A percentile compares a stretch with the other conserved stretches of the same genome.
These are phyloP conservation scores for Agaricus blazei DNA, from an alignment of 768 basidiomycete species.

Conservation along the genomic window DNA sequence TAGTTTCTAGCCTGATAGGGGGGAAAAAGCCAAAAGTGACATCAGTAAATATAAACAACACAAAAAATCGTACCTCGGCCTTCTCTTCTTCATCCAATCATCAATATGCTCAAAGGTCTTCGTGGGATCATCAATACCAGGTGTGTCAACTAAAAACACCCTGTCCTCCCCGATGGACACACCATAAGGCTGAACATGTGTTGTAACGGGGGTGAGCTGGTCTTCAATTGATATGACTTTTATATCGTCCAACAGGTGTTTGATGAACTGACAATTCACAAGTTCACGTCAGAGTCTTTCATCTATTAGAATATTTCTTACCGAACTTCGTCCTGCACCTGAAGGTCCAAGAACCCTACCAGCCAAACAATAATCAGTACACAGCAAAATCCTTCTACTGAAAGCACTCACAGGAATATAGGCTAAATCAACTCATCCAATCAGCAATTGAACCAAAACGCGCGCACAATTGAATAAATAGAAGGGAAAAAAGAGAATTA, in stretches of 20 bases:
- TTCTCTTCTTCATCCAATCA: background rate
- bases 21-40: background rate
- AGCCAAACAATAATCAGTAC: background rate
- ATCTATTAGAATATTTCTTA: background rate
- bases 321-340: background rate
- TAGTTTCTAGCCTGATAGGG: background rate
- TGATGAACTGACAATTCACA: background rate
- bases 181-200: background rate
- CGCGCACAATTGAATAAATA: too few relatives aligned
- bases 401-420: background rate
- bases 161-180: background rate
- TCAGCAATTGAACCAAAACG: too few relatives aligned
- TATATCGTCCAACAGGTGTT: background rate
- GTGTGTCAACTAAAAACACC: background rate
- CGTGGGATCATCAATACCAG: background rate
- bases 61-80: background rate
- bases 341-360: background rate
- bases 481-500: background rate
- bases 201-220: background rate
- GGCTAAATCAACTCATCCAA: background rate
- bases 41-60: background rate
- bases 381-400: background rate
- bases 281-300: background rate
- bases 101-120: background rate
- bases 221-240: background rate